Evolutionary conservation across 768 basidiomycete genomes (phyloP), one percentile per base, ranked within the genome.

Genomic region (Boletus rubroflammeus): DNA sequence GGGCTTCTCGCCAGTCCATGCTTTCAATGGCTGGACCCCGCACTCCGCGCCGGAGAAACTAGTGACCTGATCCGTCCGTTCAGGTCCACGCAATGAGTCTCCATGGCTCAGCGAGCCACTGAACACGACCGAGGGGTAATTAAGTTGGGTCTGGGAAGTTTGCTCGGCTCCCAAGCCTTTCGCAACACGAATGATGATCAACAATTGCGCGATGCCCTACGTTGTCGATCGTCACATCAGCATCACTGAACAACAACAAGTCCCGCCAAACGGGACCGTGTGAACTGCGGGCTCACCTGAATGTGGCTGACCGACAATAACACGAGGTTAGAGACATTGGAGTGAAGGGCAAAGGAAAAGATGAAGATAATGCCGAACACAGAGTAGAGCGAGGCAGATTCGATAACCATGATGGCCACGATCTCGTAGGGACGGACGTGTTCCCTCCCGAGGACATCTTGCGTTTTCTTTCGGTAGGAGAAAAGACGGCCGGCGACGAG

Each of bases 101-200:
- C 36, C 44, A 6, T 26, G 52, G 21, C 11, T 39, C 34, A 23
- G 7, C 13, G n/a, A 19, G 13, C 34, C 32, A 6, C 25, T 23
- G 45, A 64, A 65, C 21, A 36, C 19, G 26, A 65, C 25, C 34
- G 53, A 51, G n/a, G 34, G 38, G 15, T 2, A 19, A 15, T 4
- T 5, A 11, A 17, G n/a, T 14, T 17, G 38, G 0, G 48, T 47
- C 32, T 42, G 32, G 2, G 51, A 53, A 0, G 49, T 23, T 26
- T 51, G 19, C 3, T 50, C 21, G 49, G 64, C 63, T 13, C 66
- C 65, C 9, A 56, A 49, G 7, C 73, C 75, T 43, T 50, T 61
- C 0, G 67, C 69, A 26, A 76, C 70, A 4, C 75, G 70, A 19
- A 71, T 59, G 55, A 74, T 67, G 57, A 76, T 75, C 44, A 72